These are phyloP conservation scores for Zygosaccharomyces lentus DNA, from an alignment of 805 yeast species.

Conservation along the genomic window DNA sequence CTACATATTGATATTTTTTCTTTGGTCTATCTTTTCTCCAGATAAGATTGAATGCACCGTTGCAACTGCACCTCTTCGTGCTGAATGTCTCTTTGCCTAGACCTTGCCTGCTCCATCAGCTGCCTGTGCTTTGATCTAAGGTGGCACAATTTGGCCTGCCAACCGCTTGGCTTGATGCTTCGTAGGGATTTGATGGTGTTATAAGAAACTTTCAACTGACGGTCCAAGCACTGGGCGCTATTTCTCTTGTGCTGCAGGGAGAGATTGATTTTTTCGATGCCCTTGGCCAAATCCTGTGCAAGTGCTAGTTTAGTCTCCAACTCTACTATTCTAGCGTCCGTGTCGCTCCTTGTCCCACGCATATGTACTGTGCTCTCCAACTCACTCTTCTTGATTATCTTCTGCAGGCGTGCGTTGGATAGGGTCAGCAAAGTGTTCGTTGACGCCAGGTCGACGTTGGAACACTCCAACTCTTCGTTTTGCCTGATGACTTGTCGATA, in stretches of 20 bases:
- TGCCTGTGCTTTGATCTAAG: neutral
- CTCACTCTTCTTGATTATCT: neutral
- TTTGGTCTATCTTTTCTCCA: neutral
- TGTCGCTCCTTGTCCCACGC: neutral
- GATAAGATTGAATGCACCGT: too few species aligned
- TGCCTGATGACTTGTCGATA: neutral
- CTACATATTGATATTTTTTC: neutral
- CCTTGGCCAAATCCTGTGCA: neutral
- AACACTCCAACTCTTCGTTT: neutral
- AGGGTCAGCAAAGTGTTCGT: neutral
- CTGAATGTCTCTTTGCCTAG: neutral
- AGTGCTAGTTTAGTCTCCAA: neutral
- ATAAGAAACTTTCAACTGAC: neutral
- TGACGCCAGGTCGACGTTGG: neutral
- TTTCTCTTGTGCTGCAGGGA: neutral
- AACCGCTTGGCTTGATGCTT: neutral
- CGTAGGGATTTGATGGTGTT: neutral
- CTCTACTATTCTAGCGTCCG: neutral
- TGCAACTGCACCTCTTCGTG: too few species aligned
- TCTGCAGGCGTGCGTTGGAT: neutral
- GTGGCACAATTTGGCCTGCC: neutral
- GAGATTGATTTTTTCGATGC: neutral
- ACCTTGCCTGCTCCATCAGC: too few species aligned
- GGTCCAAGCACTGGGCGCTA: neutral
- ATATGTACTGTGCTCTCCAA: neutral